Conservation (phyloP, 2,329 filamentous ascomycete species). For the Xylaria polymorpha region DNA sequence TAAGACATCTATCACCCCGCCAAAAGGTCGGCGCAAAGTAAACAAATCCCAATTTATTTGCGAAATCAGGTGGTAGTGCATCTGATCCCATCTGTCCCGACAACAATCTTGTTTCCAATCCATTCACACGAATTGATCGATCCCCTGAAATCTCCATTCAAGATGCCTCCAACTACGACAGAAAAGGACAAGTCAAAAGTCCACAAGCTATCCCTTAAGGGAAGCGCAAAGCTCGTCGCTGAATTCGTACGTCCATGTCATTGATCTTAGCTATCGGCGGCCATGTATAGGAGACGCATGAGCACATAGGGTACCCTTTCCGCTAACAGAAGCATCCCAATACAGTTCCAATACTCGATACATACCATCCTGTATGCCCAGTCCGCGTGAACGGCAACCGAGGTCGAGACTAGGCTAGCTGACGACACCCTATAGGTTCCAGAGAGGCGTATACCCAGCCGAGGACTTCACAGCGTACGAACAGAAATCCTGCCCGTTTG, state of each 20-base stretch:
- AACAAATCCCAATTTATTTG: conserved; percentile 39
- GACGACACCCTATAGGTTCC: conserved; percentile 70
- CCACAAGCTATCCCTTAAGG: conserved; percentile 93
- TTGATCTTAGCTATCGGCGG: not conserved
- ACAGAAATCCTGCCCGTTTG: not conserved
- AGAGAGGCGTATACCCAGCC: conserved; percentile 86
- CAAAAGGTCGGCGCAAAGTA: conserved; percentile 45
- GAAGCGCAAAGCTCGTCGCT: conserved; percentile 85
- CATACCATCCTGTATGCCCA: conserved; percentile 86
- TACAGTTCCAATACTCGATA: conserved; percentile 94
- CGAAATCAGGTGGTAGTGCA: not conserved
- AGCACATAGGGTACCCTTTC: not conserved
- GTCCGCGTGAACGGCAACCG: not conserved
- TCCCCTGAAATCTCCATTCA: conserved; percentile 2
- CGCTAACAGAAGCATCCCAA: conserved; percentile 26
- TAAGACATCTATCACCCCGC: conserved; percentile 44
- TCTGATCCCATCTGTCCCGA: not conserved
- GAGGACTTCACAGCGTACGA: conserved; percentile 94
- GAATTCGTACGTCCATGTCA: conserved; percentile 80
- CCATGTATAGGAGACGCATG: not conserved
- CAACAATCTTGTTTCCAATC: not conserved
- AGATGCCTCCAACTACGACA: conserved; percentile 45
- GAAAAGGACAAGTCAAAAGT: conserved; percentile 83
- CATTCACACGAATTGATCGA: not conserved
- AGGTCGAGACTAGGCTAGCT: not conserved